phyloP scores from a whole-genome alignment of 2,329 filamentous ascomycete species.

The Coniella vitis region DNA sequence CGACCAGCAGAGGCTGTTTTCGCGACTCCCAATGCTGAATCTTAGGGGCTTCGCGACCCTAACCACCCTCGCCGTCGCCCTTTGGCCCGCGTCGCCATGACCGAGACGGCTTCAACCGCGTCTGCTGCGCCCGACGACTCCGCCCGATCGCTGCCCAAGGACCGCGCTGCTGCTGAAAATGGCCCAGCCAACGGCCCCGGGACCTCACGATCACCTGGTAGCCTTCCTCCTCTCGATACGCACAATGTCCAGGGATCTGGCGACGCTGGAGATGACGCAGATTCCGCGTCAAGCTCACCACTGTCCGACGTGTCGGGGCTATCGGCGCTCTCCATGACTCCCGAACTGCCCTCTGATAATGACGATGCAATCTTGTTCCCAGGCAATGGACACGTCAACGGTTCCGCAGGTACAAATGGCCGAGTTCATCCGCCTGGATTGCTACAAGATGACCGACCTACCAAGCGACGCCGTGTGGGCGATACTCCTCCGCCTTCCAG shows the following conservation, averaged over 20 bases:
- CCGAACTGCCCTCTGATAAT: conserved; percentile 6
- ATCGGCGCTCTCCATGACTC: conserved; percentile 11
- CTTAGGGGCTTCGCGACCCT: conserved; percentile 47
- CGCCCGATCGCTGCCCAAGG: not conserved
- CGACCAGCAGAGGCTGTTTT: conserved; percentile 51
- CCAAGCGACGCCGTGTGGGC: conserved; percentile 59
- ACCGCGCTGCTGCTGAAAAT: not conserved
- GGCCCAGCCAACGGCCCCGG: not conserved
- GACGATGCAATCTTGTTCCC: not conserved
- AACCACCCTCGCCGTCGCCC: conserved; percentile 21
- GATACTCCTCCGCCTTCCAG: conserved; percentile 34
- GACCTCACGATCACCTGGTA: not conserved
- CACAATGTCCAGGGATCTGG: not conserved
- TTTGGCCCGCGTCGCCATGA: conserved; percentile 43
- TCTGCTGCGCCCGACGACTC: conserved; percentile 6
- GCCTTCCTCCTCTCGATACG: conserved; percentile 7
- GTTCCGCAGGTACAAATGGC: conserved; percentile 14
- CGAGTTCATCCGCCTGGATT: conserved; percentile 15
- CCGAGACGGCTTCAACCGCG: conserved; percentile 45
- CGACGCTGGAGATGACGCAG: conserved; percentile 1
- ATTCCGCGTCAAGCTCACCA: conserved; percentile 11
- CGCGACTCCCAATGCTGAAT: conserved; percentile 49
- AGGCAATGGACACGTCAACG: conserved; percentile 19
- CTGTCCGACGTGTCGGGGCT: conserved; percentile 5
- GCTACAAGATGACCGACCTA: conserved; percentile 41